Evolutionary conservation across 805 yeast genomes (phyloP).

Genomic region (Torulaspora indica): DNA sequence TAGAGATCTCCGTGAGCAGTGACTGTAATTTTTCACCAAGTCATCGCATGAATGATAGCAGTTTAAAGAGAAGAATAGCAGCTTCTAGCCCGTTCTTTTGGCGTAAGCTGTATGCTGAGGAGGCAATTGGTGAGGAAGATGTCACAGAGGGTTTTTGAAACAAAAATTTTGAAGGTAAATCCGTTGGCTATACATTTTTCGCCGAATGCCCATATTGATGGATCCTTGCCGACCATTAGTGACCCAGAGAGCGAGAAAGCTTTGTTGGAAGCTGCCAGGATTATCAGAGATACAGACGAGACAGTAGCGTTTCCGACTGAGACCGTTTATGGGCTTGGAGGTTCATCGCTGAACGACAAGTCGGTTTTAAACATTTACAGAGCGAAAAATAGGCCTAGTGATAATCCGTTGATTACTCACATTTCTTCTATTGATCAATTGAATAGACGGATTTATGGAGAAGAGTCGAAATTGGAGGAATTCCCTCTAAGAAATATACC

Average conservation of each 20-base stretch:
- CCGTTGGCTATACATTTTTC: constrained; percentile 48
- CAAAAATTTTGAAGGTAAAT: constrained; percentile 52
- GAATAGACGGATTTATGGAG: constrained; percentile 50
- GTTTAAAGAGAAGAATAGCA: background rate
- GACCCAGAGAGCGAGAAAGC: constrained; percentile 51
- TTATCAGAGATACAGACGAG: constrained; percentile 46
- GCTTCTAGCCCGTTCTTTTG: background rate
- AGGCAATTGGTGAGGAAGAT: constrained; percentile 9
- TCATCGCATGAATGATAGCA: constrained; percentile 9
- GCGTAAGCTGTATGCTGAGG: constrained; percentile 5
- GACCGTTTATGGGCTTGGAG: constrained; percentile 95
- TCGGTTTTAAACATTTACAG: constrained; percentile 71
- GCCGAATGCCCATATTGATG: constrained; percentile 35
- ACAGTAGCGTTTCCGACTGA: constrained; percentile 95
- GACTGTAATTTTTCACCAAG: constrained; percentile 13
- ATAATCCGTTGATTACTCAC: constrained; percentile 90
- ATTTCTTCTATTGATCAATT: constrained; percentile 74
- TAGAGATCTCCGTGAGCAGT: constrained; percentile 4
- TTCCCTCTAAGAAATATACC: constrained; percentile 48
- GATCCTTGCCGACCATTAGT: constrained; percentile 42
- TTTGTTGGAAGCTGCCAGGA: constrained; percentile 54
- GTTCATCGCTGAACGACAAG: constrained; percentile 68
- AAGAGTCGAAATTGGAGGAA: constrained; percentile 11
- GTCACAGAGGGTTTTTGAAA: constrained; percentile 25
- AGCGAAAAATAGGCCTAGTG: constrained; percentile 93